Conservation (phyloP, 2,329 filamentous ascomycete genomes). For the Biscogniauxia mediterranea region DNA sequence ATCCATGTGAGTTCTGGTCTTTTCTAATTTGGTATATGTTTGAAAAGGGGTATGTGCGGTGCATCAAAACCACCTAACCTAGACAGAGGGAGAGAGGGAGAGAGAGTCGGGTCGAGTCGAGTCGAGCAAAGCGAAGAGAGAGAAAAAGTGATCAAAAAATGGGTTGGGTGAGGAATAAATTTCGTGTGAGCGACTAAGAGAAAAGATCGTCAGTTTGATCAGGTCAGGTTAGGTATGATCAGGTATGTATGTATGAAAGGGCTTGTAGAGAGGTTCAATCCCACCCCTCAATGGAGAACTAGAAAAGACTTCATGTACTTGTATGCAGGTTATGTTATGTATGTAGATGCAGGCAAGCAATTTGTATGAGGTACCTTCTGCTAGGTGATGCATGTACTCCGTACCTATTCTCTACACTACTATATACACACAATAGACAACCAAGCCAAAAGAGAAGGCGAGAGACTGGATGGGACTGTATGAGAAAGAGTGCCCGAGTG, state of each 20-base stretch:
- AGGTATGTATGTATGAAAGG: slow-evolving; percentile 15
- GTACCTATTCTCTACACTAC: no score
- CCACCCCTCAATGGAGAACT: not conserved
- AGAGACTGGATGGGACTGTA: no score
- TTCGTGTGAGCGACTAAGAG: not conserved
- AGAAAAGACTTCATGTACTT: slow-evolving; percentile 11
- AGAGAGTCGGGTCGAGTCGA: slow-evolving; percentile 8
- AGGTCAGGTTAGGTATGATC: slow-evolving; percentile 17
- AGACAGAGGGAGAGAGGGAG: slow-evolving; percentile 16
- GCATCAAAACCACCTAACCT: slow-evolving; percentile 15
- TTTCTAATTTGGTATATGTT: not conserved
- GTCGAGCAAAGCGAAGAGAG: slow-evolving; percentile 17
- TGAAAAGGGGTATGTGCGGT: slow-evolving; percentile 14
- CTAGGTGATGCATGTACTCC: not conserved
- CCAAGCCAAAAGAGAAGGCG: no score
- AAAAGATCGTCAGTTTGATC: not conserved
- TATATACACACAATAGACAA: no score
- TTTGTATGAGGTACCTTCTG: not conserved
- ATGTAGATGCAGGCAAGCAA: not conserved
- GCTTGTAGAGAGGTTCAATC: not conserved
- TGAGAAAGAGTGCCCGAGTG: not conserved
- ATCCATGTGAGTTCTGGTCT: slow-evolving; percentile 6
- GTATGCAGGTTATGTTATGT: slow-evolving; percentile 3
- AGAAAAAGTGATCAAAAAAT: not conserved
- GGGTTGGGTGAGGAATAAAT: not conserved